These are phyloP conservation scores for Acanthamoeba castellanii DNA, from an alignment of 208 protist genomes.

Conservation along the genomic window DNA sequence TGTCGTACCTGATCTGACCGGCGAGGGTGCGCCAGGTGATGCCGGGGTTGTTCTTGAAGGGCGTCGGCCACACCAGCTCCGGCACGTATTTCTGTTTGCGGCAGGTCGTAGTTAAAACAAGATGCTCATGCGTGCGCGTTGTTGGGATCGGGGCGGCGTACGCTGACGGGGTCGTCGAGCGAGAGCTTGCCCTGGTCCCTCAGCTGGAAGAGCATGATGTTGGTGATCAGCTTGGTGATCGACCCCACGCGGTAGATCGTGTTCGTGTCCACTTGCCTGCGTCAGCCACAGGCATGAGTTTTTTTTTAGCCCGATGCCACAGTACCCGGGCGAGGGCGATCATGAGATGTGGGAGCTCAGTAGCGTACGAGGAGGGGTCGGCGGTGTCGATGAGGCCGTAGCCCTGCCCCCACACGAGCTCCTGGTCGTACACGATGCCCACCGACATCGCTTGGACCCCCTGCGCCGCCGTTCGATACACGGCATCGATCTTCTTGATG, in stretches of 20 bases:
- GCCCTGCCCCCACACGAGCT: constrained; percentile 28
- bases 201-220: constrained; percentile 56
- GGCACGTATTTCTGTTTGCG: constrained; percentile 35
- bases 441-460: no score
- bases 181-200: constrained; percentile 4
- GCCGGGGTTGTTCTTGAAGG: constrained; percentile 37
- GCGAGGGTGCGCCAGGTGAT: constrained; percentile 44
- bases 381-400: not conserved
- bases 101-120: not conserved
- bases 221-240: constrained; percentile 48
- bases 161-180: constrained; percentile 51
- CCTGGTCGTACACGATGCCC: constrained; percentile 15
- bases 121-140: no score
- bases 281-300: no score
- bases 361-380: not conserved
- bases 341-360: no score
- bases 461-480: no score
- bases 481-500: no score
- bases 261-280: not conserved
- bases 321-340: no score
- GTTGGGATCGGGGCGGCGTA: no score
- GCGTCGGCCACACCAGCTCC: not conserved
- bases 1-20: constrained; percentile 2
- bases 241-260: constrained; percentile 57
- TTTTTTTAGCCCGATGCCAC: no score